These are phyloP conservation scores for Leishmania guyanensis DNA, from an alignment of 208 protist species.

Conservation along the genomic window DNA sequence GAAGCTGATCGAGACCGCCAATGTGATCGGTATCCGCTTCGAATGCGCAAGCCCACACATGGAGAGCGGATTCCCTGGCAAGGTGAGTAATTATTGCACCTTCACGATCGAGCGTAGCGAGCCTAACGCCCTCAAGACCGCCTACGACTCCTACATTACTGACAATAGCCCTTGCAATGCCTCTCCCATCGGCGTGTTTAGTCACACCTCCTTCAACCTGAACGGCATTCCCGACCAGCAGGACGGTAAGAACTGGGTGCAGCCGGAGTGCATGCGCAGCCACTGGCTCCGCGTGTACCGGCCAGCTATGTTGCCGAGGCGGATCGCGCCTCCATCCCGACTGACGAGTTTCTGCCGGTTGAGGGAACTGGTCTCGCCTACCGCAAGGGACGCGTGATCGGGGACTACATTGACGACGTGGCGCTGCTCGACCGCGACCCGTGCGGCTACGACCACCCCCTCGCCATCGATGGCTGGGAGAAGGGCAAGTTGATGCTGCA, in stretches of 20 bases:
- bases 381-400: slow-evolving; percentile 30
- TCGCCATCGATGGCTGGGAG: slow-evolving; percentile 44
- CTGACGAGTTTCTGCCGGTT: slow-evolving; percentile 36
- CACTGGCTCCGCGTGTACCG: slow-evolving; percentile 48
- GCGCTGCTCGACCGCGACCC: slow-evolving; percentile 43
- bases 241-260: slow-evolving; percentile 25
- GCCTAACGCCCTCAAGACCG: slow-evolving; percentile 39
- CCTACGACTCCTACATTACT: slow-evolving; percentile 42
- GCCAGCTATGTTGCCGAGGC: slow-evolving; percentile 35
- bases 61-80: slow-evolving; percentile 66
- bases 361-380: slow-evolving; percentile 50
- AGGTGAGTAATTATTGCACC: slow-evolving; percentile 46
- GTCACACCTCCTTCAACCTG: slow-evolving; percentile 70
- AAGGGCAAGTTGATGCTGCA: slow-evolving; percentile 42
- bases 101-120: slow-evolving; percentile 45
- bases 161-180: slow-evolving; percentile 39
- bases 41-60: slow-evolving; percentile 46
- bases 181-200: slow-evolving; percentile 56
- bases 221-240: slow-evolving; percentile 48
- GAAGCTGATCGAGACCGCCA: slow-evolving; percentile 28
- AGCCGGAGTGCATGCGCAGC: slow-evolving; percentile 39
- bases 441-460: slow-evolving; percentile 64
- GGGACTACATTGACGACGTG: slow-evolving; percentile 43
- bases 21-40: slow-evolving; percentile 30
- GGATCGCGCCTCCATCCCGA: slow-evolving; percentile 41